phyloP scores from a whole-genome alignment of 2,329 filamentous ascomycete species.

The Peltaster fructicola region DNA sequence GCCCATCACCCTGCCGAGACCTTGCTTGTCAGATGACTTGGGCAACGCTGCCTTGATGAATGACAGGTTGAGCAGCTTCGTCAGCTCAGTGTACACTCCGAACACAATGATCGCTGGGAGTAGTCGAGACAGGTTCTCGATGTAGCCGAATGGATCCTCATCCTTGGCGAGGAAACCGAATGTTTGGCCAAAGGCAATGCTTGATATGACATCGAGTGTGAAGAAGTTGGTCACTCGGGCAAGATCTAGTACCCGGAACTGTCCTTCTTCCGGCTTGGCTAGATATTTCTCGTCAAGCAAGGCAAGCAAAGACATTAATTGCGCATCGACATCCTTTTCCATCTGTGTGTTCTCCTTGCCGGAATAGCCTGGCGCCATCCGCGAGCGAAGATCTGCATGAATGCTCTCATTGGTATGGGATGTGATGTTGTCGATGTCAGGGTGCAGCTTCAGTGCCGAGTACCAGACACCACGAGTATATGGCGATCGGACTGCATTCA shows the following conservation, averaged over 20 bases:
- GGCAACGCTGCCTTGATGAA: constrained; percentile 26
- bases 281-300: constrained; percentile 20
- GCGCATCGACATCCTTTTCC: constrained; percentile 21
- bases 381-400: constrained; percentile 20
- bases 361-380: constrained; percentile 22
- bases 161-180: constrained; percentile 36
- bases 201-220: constrained; percentile 38
- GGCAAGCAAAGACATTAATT: constrained; percentile 17
- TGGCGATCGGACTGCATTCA: constrained; percentile 21
- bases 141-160: constrained; percentile 31
- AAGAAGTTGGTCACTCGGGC: constrained; percentile 34
- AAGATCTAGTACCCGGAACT: constrained; percentile 24
- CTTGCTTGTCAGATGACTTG: constrained; percentile 28
- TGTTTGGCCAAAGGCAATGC: constrained; percentile 33
- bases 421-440: constrained; percentile 23
- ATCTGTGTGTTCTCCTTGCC: constrained; percentile 23
- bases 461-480: constrained; percentile 22
- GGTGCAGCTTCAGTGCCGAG: constrained; percentile 21
- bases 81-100: constrained; percentile 25
- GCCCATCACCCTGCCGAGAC: constrained; percentile 22
- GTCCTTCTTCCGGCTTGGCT: constrained; percentile 13
- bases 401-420: constrained; percentile 21
- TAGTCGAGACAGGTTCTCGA: constrained; percentile 26
- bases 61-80: constrained; percentile 24
- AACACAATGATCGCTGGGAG: constrained; percentile 29